A percentile compares a stretch with the other conserved stretches of the same genome.
Evolutionary conservation across 495 filamentous ascomycete genomes (phyloP).

Genomic region (Penicillium steckii): DNA sequence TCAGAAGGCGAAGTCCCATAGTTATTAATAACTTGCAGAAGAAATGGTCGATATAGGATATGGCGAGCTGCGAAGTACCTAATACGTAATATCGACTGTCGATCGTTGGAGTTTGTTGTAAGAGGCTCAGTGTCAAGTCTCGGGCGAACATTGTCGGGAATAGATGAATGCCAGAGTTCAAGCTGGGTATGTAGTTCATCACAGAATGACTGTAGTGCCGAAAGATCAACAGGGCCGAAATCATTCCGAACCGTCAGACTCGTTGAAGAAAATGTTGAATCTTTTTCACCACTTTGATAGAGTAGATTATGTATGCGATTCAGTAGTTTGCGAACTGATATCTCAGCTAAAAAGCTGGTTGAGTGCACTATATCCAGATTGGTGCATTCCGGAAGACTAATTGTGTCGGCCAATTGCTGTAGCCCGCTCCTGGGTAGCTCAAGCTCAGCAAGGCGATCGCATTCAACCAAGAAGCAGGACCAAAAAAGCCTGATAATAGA

Average conservation of each 20-base stretch:
- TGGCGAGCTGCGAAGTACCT: background rate
- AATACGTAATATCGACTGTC: background rate
- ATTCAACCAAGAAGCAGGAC: background rate
- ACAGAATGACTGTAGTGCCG: background rate
- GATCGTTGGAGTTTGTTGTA: background rate
- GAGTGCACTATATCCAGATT: background rate
- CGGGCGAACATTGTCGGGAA: background rate
- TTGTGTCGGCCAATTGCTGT: background rate
- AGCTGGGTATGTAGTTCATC: background rate
- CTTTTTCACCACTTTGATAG: background rate
- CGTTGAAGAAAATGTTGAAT: background rate
- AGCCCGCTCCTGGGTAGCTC: background rate
- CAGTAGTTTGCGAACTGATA: background rate
- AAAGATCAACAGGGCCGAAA: background rate
- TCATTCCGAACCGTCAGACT: background rate
- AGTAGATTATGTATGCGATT: background rate
- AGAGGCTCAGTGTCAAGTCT: background rate
- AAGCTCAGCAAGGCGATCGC: background rate
- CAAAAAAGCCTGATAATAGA: background rate
- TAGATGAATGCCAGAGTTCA: background rate
- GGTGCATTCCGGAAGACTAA: background rate
- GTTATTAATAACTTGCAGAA: background rate
- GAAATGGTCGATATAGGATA: background rate
- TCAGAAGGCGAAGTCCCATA: background rate
- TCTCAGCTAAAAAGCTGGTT: background rate